Conservation (phyloP, 306 rosid species). For the Crotalaria pallida region DNA sequence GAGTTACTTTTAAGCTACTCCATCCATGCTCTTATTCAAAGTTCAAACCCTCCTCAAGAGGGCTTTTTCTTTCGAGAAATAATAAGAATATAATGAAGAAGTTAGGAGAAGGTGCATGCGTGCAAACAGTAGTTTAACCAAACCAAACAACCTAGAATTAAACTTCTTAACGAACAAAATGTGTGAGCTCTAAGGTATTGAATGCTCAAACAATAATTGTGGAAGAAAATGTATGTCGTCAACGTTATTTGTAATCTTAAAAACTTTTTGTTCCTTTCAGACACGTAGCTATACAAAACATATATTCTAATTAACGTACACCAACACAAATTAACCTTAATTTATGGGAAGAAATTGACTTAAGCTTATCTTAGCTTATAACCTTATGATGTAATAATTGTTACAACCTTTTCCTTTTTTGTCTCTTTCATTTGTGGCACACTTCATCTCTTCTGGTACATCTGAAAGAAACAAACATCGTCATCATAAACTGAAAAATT, state of each 20-base stretch:
- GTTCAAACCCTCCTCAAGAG: background rate
- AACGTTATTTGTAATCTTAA: background rate
- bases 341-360: background rate
- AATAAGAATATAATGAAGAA: background rate
- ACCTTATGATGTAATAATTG: background rate
- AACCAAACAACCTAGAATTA: constrained; percentile 10
- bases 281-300: background rate
- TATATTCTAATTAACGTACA: background rate
- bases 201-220: background rate
- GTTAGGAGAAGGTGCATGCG: constrained; percentile 28
- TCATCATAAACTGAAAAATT: background rate
- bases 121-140: constrained; percentile 29
- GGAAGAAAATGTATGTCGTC: background rate
- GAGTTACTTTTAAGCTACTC: constrained; percentile 31
- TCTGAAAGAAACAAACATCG: no score
- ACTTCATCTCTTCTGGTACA: no score
- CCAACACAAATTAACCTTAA: background rate
- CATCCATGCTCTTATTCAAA: background rate
- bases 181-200: constrained; percentile 25
- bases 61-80: background rate
- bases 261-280: background rate
- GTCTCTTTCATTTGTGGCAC: background rate
- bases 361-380: background rate
- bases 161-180: constrained; percentile 32
- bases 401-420: background rate